A percentile compares a stretch with the other conserved stretches of the same genome.
phyloP scores from a whole-genome alignment of 768 basidiomycete genomes.

The Pleurotus cornucopiae region DNA sequence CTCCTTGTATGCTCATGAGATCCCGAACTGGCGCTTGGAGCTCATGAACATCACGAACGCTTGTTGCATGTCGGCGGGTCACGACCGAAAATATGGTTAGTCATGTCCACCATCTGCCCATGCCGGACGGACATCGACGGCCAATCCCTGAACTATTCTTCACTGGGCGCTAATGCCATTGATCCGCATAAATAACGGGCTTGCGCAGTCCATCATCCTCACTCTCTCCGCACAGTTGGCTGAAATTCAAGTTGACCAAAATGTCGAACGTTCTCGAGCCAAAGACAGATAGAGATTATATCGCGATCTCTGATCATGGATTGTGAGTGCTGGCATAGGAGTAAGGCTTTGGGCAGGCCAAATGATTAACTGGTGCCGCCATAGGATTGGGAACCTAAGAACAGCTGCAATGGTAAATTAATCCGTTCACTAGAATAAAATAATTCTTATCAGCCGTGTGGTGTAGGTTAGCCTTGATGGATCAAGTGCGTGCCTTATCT shows the following conservation, averaged over 20 bases:
- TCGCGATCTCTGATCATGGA: constrained; percentile 76
- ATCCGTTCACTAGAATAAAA: not conserved
- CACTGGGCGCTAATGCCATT: not conserved
- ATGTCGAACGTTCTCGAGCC: constrained; percentile 45
- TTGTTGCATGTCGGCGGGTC: no score
- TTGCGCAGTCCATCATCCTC: not conserved
- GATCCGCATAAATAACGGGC: not conserved
- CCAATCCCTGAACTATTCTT: not conserved
- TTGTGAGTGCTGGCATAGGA: constrained; percentile 42
- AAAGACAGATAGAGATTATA: constrained; percentile 56
- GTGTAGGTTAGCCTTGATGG: constrained; percentile 67
- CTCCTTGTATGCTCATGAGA: no score
- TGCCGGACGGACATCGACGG: constrained; percentile 3
- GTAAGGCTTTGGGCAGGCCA: not conserved
- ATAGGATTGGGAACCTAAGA: constrained; percentile 77
- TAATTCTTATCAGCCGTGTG: not conserved
- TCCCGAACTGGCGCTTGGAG: no score
- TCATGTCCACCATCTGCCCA: no score
- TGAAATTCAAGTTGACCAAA: constrained; percentile 29
- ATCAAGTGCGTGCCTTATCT: constrained; percentile 46
- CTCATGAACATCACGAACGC: no score
- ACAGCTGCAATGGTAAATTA: constrained; percentile 61
- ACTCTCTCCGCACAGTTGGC: not conserved
- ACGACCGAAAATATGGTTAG: no score
- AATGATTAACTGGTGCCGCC: constrained; percentile 1